phyloP scores from a whole-genome alignment of 2,329 filamentous ascomycete genomes.

The Microthyrium microscopicum region DNA sequence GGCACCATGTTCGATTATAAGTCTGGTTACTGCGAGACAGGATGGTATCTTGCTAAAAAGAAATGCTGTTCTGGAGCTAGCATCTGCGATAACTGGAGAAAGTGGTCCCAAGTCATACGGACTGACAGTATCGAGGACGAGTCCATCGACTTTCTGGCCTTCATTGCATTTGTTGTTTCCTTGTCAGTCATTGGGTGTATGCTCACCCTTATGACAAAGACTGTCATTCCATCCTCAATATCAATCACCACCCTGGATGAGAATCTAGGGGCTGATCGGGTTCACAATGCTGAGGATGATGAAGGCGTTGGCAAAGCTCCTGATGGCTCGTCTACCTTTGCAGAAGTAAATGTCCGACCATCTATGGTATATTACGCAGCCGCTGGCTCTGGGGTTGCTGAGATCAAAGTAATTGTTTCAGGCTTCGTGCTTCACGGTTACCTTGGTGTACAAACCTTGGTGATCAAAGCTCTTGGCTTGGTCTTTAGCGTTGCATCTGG shows the following conservation, averaged over 20 bases:
- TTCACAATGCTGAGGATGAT: slow-evolving; percentile 26
- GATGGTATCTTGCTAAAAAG: slow-evolving; percentile 60
- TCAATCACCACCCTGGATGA: slow-evolving; percentile 81
- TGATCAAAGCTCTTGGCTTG: slow-evolving; percentile 70
- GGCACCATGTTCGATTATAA: slow-evolving; percentile 78
- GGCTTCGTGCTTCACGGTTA: slow-evolving; percentile 96
- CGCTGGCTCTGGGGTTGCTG: slow-evolving; percentile 87
- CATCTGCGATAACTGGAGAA: slow-evolving; percentile 41
- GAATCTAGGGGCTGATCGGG: slow-evolving; percentile 64
- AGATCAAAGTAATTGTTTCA: slow-evolving; percentile 94
- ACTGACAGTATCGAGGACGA: slow-evolving; percentile 27
- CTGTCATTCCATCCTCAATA: slow-evolving; percentile 76
- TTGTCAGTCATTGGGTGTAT: slow-evolving; percentile 59
- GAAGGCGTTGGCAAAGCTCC: slow-evolving; percentile 27
- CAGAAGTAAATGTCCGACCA: slow-evolving; percentile 27
- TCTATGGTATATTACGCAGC: slow-evolving; percentile 93
- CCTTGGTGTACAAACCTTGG: slow-evolving; percentile 69
- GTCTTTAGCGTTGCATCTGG: slow-evolving; percentile 85
- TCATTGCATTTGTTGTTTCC: slow-evolving; percentile 52
- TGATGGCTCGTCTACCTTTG: slow-evolving; percentile 21
- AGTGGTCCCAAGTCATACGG: slow-evolving; percentile 45
- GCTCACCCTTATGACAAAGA: slow-evolving; percentile 80
- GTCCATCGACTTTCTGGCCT: slow-evolving; percentile 63
- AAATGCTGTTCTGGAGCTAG: slow-evolving; percentile 41
- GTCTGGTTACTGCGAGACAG: slow-evolving; percentile 59